Evolutionary conservation across 495 filamentous ascomycete species (phyloP).

Genomic region (Chaetomium fimeti): DNA sequence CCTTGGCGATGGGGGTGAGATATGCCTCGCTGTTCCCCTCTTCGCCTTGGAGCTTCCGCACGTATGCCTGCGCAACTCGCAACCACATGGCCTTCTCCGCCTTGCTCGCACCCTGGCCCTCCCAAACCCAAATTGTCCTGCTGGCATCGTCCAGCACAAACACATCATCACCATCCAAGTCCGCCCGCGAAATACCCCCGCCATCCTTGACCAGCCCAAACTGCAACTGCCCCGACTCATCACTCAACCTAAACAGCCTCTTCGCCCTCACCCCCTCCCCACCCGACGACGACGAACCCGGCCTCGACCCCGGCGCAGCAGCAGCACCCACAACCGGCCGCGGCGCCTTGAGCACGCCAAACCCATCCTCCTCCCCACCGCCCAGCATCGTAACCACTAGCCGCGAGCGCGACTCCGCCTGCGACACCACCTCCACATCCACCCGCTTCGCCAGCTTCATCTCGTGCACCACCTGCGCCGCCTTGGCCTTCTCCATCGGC

Average conservation of each 20-base stretch:
- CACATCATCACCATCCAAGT: constrained; percentile 7
- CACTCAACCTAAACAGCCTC: constrained; percentile 10
- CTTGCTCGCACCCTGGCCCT: constrained; percentile 1
- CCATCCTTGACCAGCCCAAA: constrained; percentile 9
- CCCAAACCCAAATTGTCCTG: constrained; percentile 7
- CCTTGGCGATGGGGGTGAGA: constrained; percentile 12
- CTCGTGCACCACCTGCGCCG: constrained; percentile 12
- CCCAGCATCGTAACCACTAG: neutral
- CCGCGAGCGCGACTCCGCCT: constrained; percentile 1
- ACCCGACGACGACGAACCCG: too few relatives aligned
- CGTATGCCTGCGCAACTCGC: constrained; percentile 6
- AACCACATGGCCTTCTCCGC: constrained; percentile 14
- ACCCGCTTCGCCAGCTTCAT: constrained; percentile 3
- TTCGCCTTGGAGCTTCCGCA: neutral
- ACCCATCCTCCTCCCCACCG: neutral
- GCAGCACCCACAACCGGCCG: neutral
- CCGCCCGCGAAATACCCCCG: neutral
- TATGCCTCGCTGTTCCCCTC: neutral
- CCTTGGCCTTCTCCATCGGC: constrained; percentile 9
- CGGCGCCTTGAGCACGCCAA: neutral
- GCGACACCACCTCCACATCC: constrained; percentile 10
- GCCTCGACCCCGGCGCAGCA: neutral
- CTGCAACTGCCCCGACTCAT: neutral
- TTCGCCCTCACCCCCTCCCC: neutral
- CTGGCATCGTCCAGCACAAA: constrained; percentile 7